Evolutionary conservation across 176 grass and related monocot genomes (phyloP), one percentile per base, ranked within the genome.

Genomic region (Paspalum notatum): DNA sequence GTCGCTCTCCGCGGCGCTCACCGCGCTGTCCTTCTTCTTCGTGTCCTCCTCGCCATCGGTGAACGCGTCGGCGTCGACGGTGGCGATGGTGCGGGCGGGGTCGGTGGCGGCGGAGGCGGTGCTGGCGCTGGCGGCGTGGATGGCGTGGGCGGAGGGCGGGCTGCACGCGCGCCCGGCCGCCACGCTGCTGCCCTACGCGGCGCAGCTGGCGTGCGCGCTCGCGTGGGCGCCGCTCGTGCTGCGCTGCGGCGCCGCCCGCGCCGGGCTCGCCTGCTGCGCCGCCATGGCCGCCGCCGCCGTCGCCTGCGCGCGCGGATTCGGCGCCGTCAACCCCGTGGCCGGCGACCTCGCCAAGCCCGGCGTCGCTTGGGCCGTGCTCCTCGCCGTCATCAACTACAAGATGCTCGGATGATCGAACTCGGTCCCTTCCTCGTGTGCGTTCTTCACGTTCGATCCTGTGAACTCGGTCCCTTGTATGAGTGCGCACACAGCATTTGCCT

Each of bases 91-190:
- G 83, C 84, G 84, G 9, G 41, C 84, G 18, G 96, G 87, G 26
- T 91, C 84, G 13, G 82, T 98, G 61, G 42, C 84, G 7, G 71
- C 79, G 24, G 79, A 91, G 62, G 86, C 83, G 24, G 80, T 98
- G 57, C 76, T 83, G 38, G 87, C 92, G 77, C 71, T 98, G 50
- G 76, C 92, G 12, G 90, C 90, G 38, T 98, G 95, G 95, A 85
- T 98, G 6, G 85, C 89, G 74, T 98, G 95, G 95, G 95, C 95
- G 15, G 83, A 95, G 53, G 88, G 95, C 18, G 92, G 92, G 0
- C 88, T 98, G 27, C 95, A 98, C 86, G 41, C 74, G 52, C 82
- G 66, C 25, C 81, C 81, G 22, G 84, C 37, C 12, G 84, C 78
- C 11, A 80, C 53, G 69, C 68, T 92, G 26, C 56, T 71, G 9